phyloP scores from a whole-genome alignment of 1,139 yeast species.

The Yamadazyma dendronema region DNA sequence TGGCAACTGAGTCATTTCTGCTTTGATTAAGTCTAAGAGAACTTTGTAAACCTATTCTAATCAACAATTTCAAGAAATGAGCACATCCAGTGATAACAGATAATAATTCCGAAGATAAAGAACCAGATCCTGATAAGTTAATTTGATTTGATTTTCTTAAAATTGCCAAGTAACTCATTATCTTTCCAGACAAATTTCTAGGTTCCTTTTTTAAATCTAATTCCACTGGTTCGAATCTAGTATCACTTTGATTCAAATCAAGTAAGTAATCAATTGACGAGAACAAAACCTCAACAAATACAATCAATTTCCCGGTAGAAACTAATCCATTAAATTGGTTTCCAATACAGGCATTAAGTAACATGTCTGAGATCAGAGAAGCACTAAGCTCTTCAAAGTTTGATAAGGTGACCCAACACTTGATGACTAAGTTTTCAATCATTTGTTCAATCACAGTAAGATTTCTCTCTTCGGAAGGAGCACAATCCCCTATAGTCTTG shows the following conservation, averaged over 20 bases:
- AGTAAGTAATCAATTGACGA: conserved; percentile 60
- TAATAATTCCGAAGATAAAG: conserved; percentile 54
- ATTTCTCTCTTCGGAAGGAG: conserved; percentile 8
- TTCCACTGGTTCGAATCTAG: conserved; percentile 4
- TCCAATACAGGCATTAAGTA: conserved; percentile 77
- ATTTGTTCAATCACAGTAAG: conserved; percentile 59
- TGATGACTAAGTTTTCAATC: conserved; percentile 68
- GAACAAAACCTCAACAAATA: conserved; percentile 75
- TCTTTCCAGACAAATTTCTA: conserved; percentile 77
- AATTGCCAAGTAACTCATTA: conserved; percentile 75
- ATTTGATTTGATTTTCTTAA: conserved; percentile 52
- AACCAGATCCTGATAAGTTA: conserved; percentile 66
- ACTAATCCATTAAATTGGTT: conserved; percentile 68
- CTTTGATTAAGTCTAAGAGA: conserved; percentile 67
- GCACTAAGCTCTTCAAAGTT: conserved; percentile 94
- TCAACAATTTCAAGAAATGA: conserved; percentile 82
- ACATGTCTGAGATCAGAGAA: conserved; percentile 87
- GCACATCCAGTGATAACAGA: conserved; percentile 90
- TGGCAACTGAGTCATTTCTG: conserved; percentile 57
- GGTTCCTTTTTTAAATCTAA: conserved; percentile 63
- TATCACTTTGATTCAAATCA: conserved; percentile 3
- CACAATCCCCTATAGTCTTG: neutral
- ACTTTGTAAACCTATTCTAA: conserved; percentile 75
- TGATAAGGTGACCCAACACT: conserved; percentile 85
- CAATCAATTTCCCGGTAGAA: conserved; percentile 71